Base-by-base conservation (phyloP, 1,284 basidiomycete genomes). In the Ganoderma meredithae region DNA sequence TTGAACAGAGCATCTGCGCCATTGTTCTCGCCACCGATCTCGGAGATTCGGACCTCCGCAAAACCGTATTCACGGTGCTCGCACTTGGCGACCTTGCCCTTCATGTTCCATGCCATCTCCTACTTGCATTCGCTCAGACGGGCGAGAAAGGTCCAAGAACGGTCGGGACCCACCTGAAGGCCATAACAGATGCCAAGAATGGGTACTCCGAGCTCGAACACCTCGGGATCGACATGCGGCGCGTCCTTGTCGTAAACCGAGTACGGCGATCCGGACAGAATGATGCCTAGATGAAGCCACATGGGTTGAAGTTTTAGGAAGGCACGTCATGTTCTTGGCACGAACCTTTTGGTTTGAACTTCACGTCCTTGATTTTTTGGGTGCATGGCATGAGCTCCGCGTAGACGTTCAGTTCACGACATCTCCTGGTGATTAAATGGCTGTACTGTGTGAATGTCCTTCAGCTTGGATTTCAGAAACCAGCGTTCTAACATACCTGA, bases 311-410 rank as follows among this genome's bases (percentile, higher is more conserved):
- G 47, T 25, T 17, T 15, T 53, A 17, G 4, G 19, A 40, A 15
- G 6, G 13, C 8, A 31, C 6, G 17, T 17, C 22, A 33, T 31
- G 10, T 36, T 22, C 6, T n/a, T 22, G 8, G 3, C n/a, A 64
- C 72, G 19, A 15, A 95, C 96, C 97, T 84, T 97, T 98, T 2
- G 98, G 98, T 79, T 93, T 96, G 89, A 98, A 99, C 64, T 88
- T 88, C 55, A 99, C 83, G 70, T 99, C 95, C 73, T 89, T 87
- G 73, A 99, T 88, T 83, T 95, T 95, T 66, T 95, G 93, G 3
- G 97, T 99, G 82, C 98, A 99, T 49, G 98, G 96, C 83, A 99
- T 90, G 80, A 99, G 89, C 85, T 99, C 98, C 71, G 97, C 98
- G 81, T 99, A 99, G 67, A 99, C 95, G 71, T 96, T 96, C 79